These are phyloP conservation scores for Artemisia annua DNA, from an alignment of 129 eudicot species.

Conservation along the genomic window DNA sequence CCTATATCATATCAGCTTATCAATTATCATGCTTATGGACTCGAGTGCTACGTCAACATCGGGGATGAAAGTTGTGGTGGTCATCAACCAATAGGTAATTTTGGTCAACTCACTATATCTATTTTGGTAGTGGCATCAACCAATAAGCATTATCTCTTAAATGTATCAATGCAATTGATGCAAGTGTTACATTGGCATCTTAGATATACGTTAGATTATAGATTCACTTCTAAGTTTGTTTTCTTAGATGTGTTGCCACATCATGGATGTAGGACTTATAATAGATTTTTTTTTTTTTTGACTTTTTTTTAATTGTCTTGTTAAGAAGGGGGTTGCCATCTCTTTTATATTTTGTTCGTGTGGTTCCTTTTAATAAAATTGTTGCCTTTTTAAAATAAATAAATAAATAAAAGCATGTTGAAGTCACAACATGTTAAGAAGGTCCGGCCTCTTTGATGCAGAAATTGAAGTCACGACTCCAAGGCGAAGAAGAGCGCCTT, in stretches of 20 bases:
- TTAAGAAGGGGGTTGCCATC: too few relatives aligned
- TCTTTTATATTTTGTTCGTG: too few relatives aligned
- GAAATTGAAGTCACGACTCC: constrained; percentile 89
- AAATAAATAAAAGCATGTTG: too few relatives aligned
- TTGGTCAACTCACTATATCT: constrained; percentile 14
- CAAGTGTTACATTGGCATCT: not conserved
- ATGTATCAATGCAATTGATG: constrained; percentile 6
- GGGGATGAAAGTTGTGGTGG: constrained; percentile 74
- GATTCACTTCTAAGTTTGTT: not conserved
- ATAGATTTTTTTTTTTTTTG: not conserved
- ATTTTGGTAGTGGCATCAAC: not conserved
- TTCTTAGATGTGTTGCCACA: too few relatives aligned
- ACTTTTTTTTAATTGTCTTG: too few relatives aligned
- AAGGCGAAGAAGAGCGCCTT: too few relatives aligned
- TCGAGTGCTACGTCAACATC: constrained; percentile 53
- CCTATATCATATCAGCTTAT: constrained; percentile 83
- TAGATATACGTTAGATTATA: not conserved
- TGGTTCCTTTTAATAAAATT: too few relatives aligned
- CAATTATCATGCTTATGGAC: constrained; percentile 87
- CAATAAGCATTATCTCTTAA: not conserved
- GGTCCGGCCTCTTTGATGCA: constrained; percentile 60
- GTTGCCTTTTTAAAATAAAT: too few relatives aligned
- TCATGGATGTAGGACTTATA: not conserved
- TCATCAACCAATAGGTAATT: constrained; percentile 93
- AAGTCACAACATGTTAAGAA: constrained; percentile 54